Evolutionary conservation across 2,329 filamentous ascomycete species (phyloP).

Genomic region (Raffaelea ambrosiae): DNA sequence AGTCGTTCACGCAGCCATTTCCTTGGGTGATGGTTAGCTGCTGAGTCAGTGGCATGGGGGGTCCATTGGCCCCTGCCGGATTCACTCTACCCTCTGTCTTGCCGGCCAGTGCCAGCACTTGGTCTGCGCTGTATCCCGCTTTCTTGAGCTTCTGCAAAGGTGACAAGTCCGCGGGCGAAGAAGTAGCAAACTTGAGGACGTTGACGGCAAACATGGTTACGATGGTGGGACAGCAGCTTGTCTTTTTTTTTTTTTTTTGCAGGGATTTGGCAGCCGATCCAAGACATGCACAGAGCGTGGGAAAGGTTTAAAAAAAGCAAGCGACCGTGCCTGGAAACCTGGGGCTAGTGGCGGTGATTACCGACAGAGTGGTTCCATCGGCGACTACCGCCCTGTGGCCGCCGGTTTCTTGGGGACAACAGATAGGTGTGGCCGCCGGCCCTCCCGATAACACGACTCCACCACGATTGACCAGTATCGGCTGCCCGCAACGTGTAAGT

Average conservation of each 20-base stretch:
- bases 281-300: too few species aligned
- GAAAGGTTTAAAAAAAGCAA: too few species aligned
- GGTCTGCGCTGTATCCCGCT: conserved; percentile 19
- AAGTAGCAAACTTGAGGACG: conserved; percentile 21
- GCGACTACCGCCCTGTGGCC: too few species aligned
- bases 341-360: not conserved
- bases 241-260: too few species aligned
- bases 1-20: conserved; percentile 26
- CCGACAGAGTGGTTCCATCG: not conserved
- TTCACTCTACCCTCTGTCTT: conserved; percentile 20
- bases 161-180: conserved; percentile 20
- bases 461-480: too few species aligned
- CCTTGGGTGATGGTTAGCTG: conserved; percentile 14
- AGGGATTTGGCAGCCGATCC: too few species aligned
- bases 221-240: not conserved
- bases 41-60: not conserved
- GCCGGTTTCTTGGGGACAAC: too few species aligned
- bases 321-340: too few species aligned
- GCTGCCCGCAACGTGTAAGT: too few species aligned
- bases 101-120: conserved; percentile 21
- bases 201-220: conserved; percentile 14
- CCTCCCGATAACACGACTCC: too few species aligned
- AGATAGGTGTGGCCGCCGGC: too few species aligned
- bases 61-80: too few species aligned
- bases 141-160: conserved; percentile 17